These are phyloP conservation scores for Claviceps maximensis DNA, from an alignment of 2,329 filamentous ascomycete species.

Conservation along the genomic window DNA sequence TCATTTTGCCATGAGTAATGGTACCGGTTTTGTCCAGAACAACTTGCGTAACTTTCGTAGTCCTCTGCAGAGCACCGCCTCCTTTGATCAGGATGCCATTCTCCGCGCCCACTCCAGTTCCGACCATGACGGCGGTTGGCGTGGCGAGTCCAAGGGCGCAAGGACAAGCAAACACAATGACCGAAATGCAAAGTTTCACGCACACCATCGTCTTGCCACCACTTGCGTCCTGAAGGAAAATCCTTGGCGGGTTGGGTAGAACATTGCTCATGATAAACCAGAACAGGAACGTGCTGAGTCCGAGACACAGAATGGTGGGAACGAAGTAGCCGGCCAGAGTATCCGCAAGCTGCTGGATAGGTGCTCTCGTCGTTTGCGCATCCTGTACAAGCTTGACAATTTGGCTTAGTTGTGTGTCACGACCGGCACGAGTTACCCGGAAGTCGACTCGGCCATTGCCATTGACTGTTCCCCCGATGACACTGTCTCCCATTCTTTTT, in stretches of 20 bases:
- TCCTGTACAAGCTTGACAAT: conserved; percentile 98
- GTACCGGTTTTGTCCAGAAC: conserved; percentile 96
- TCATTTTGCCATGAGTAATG: conserved; percentile 91
- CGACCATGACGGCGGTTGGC: conserved; percentile 96
- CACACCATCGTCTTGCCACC: conserved; percentile 95
- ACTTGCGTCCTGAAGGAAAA: conserved; percentile 68
- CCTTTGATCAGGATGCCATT: conserved; percentile 97
- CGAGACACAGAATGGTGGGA: conserved; percentile 73
- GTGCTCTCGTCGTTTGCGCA: conserved; percentile 84
- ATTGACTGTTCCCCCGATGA: conserved; percentile 94
- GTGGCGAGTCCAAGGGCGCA: conserved; percentile 93
- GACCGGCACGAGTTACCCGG: conserved; percentile 78
- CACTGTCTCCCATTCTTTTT: conserved; percentile 63
- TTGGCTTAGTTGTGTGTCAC: conserved; percentile 92
- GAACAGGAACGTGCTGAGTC: conserved; percentile 67
- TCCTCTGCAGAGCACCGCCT: conserved; percentile 78
- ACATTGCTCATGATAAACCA: conserved; percentile 96
- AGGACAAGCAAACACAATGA: conserved; percentile 95
- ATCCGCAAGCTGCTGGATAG: conserved; percentile 88
- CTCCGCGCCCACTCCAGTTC: conserved; percentile 90
- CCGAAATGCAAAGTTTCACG: conserved; percentile 91
- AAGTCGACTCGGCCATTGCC: conserved; percentile 86
- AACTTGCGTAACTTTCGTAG: conserved; percentile 79
- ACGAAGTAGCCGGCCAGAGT: conserved; percentile 88
- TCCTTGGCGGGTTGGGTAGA: conserved; percentile 68